These are phyloP conservation scores for Oryza punctata DNA, from an alignment of 176 grass and related monocot genomes.

Conservation along the genomic window DNA sequence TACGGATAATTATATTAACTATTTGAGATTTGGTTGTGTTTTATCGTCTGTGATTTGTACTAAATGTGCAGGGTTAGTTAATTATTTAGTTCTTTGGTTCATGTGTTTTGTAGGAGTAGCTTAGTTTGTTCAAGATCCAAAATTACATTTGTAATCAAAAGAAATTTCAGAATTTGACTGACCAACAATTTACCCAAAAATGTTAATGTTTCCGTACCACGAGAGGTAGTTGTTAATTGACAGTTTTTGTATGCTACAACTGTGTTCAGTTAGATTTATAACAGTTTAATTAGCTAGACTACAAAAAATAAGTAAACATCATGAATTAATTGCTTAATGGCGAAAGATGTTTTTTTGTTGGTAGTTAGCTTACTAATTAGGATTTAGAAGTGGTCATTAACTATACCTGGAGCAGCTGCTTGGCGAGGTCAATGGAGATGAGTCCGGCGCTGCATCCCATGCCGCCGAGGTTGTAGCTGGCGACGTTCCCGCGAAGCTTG, in stretches of 20 bases:
- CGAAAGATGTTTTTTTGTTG: no score
- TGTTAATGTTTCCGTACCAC: not conserved
- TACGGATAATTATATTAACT: no score
- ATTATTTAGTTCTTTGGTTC: not conserved
- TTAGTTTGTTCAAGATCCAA: no score
- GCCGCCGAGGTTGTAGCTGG: constrained; percentile 82
- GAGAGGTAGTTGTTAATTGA: no score
- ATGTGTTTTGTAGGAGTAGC: no score
- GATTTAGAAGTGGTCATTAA: not conserved
- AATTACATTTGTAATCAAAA: not conserved
- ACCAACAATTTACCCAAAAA: not conserved
- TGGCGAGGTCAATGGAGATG: constrained; percentile 95
- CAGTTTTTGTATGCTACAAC: no score
- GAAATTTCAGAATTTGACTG: not conserved
- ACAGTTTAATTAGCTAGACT: not conserved
- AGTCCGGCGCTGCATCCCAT: constrained; percentile 91
- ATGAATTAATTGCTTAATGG: not conserved
- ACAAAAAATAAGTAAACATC: not conserved
- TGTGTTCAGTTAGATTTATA: not conserved
- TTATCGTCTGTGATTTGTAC: no score
- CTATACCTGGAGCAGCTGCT: constrained; percentile 76
- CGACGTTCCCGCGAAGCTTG: constrained; percentile 72
- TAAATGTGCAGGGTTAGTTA: not conserved
- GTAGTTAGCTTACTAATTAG: not conserved
- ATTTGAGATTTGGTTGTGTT: no score